A percentile compares a stretch with the other conserved stretches of the same genome.
Evolutionary conservation across 805 yeast species (phyloP).

Genomic region (Kurtzmaniella fragi): DNA sequence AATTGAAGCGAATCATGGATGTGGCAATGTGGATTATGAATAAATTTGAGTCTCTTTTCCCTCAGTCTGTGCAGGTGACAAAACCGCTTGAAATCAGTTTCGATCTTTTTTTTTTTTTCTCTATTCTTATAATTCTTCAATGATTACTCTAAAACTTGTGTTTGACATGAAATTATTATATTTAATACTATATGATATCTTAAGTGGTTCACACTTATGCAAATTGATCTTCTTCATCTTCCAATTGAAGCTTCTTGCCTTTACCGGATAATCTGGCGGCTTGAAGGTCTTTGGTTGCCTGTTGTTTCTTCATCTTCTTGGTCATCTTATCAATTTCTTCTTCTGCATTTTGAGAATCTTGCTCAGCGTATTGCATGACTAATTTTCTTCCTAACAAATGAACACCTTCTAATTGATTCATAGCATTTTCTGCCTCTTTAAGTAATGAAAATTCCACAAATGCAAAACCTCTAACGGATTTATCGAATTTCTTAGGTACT

Average conservation of each 20-base stretch:
- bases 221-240: constrained; percentile 39
- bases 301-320: constrained; percentile 75
- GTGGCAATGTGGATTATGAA: not conserved
- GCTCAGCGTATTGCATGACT: constrained; percentile 88
- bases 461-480: constrained; percentile 94
- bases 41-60: not conserved
- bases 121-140: not conserved
- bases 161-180: not conserved
- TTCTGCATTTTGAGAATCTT: constrained; percentile 78
- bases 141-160: not conserved
- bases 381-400: constrained; percentile 93
- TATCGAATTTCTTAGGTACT: constrained; percentile 94
- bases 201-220: not conserved
- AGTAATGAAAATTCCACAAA: constrained; percentile 86
- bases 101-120: not conserved
- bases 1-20: not conserved
- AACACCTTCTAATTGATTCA: constrained; percentile 91
- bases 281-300: constrained; percentile 68
- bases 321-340: constrained; percentile 91
- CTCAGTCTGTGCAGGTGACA: not conserved
- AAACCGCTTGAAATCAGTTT: too few species aligned
- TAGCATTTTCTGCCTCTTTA: constrained; percentile 88
- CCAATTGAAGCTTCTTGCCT: constrained; percentile 65
- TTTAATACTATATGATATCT: not conserved
- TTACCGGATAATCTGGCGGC: constrained; percentile 66